A percentile compares a stretch with the other conserved stretches of the same genome.
These are phyloP conservation scores for Fraxinus greggii DNA, from an alignment of 305 asterid species.

Conservation along the genomic window DNA sequence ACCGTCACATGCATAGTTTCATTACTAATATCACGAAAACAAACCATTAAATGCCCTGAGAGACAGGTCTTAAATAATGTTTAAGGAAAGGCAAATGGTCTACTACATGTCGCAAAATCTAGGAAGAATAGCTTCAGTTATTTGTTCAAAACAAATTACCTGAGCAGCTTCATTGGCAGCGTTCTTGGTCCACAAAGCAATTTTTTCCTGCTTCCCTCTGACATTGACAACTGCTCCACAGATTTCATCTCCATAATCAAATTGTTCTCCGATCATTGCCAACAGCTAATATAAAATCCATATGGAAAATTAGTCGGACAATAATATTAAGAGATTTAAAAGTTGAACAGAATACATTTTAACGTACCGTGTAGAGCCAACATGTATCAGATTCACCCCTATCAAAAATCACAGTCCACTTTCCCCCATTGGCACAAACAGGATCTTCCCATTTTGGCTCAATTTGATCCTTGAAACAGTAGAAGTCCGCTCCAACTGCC, in stretches of 20 bases:
- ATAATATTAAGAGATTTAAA: not conserved
- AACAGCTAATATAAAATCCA: conserved; percentile 52
- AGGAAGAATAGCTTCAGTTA: not conserved
- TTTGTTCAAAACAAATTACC: conserved; percentile 43
- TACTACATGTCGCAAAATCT: conserved; percentile 5
- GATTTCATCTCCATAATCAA: conserved; percentile 87
- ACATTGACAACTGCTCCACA: conserved; percentile 96
- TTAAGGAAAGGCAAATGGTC: not conserved
- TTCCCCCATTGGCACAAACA: conserved; percentile 89
- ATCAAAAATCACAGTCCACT: conserved; percentile 61
- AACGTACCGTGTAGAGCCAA: conserved; percentile 85
- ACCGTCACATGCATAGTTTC: not conserved
- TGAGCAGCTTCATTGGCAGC: conserved; percentile 90
- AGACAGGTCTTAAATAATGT: not conserved
- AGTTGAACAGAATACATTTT: not conserved
- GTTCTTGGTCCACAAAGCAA: conserved; percentile 87
- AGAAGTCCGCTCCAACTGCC: conserved; percentile 61
- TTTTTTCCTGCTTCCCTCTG: conserved; percentile 67
- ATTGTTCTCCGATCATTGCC: conserved; percentile 96
- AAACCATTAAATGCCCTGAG: conserved; percentile 5
- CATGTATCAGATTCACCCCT: conserved; percentile 70
- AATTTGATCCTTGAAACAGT: conserved; percentile 82
- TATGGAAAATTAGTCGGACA: conserved; percentile 6
- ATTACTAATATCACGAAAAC: not conserved
- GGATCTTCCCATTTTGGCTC: conserved; percentile 98